Percentiles rank a stretch among this genome's conserved stretches.
Evolutionary conservation across 352 stramenopile genomes (phyloP).

Genomic region (Phytophthora fragariae): DNA sequence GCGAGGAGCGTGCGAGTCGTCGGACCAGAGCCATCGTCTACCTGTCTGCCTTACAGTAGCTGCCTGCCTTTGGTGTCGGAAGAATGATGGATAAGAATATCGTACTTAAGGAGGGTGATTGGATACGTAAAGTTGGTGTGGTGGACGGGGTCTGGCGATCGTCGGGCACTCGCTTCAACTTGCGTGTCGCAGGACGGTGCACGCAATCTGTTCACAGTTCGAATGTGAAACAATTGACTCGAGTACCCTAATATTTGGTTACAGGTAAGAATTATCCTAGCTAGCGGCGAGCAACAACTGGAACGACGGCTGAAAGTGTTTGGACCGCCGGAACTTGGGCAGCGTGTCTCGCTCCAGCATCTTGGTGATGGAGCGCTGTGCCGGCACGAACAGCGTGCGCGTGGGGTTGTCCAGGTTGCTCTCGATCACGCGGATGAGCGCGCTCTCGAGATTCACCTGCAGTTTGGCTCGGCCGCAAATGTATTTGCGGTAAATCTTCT

Average conservation of each 20-base stretch:
- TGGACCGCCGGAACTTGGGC: conserved; percentile 76
- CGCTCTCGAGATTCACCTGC: conserved; percentile 76
- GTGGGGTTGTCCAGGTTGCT: conserved; percentile 61
- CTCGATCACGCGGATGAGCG: conserved; percentile 64
- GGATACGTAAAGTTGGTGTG: not conserved
- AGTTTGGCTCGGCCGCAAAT: conserved; percentile 69
- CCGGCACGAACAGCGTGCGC: conserved; percentile 64
- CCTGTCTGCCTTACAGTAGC: not conserved
- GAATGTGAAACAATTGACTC: not conserved
- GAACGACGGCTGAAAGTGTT: conserved; percentile 59
- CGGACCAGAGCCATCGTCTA: conserved; percentile 38
- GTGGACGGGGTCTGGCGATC: too few relatives aligned
- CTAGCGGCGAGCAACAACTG: conserved; percentile 44
- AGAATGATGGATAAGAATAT: not conserved
- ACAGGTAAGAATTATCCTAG: conserved; percentile 8
- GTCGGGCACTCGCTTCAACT: too few relatives aligned
- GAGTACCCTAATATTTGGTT: conserved; percentile 10
- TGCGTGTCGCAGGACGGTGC: not conserved
- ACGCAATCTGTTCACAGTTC: too few relatives aligned
- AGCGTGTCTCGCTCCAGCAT: conserved; percentile 83
- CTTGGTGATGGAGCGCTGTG: conserved; percentile 73
- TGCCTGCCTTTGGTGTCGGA: not conserved
- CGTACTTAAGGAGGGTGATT: conserved; percentile 11
- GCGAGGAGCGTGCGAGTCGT: conserved; percentile 35
- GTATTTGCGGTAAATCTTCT: conserved; percentile 87